These are phyloP conservation scores for Hawksworthiomyces lignivorus DNA, from an alignment of 2,329 filamentous ascomycete genomes.

Conservation along the genomic window DNA sequence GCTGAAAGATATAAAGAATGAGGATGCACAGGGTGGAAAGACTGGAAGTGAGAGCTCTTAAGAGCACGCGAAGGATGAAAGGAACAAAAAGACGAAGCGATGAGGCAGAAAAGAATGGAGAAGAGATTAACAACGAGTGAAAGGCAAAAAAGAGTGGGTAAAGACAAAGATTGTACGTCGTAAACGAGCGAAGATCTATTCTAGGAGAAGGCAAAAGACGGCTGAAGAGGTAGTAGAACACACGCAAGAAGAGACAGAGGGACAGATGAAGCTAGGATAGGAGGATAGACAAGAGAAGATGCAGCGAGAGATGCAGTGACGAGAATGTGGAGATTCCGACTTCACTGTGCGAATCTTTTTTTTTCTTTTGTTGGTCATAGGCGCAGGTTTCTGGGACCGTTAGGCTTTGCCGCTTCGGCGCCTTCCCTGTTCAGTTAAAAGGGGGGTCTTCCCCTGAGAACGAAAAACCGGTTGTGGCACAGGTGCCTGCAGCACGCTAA, in stretches of 20 bases:
- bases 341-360: neutral
- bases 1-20: constrained; percentile 1
- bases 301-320: neutral
- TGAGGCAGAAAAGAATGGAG: too few relatives aligned
- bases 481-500: constrained; percentile 4
- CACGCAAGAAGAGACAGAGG: too few relatives aligned
- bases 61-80: neutral
- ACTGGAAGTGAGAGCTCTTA: too few relatives aligned
- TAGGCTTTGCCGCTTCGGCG: neutral
- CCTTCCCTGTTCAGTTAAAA: neutral
- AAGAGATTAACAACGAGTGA: too few relatives aligned
- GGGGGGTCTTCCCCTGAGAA: neutral
- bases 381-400: too few relatives aligned
- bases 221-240: too few relatives aligned
- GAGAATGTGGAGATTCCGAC: neutral
- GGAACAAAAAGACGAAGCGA: constrained; percentile 1
- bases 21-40: constrained; percentile 1
- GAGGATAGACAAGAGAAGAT: neutral
- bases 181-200: too few relatives aligned
- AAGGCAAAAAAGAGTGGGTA: too few relatives aligned
- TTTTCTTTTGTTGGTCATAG: too few relatives aligned
- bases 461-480: constrained; percentile 9
- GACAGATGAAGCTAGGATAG: too few relatives aligned
- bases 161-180: too few relatives aligned
- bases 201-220: too few relatives aligned